A percentile compares a stretch with the other conserved stretches of the same genome.
phyloP scores from a whole-genome alignment of 1,284 basidiomycete species.

The Mycena sp. region DNA sequence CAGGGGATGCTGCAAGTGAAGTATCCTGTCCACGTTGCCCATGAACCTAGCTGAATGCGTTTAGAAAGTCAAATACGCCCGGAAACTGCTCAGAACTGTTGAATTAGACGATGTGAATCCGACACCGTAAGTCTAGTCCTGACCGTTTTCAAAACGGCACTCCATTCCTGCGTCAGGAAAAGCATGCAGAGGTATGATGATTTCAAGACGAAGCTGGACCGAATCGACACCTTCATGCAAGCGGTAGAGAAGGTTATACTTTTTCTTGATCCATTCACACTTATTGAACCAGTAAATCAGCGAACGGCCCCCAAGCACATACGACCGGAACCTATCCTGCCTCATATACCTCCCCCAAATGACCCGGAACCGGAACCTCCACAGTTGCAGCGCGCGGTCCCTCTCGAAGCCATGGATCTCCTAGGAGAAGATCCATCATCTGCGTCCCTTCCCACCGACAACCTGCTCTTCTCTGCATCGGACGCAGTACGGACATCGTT shows the following conservation, averaged over 20 bases:
- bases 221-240: constrained; percentile 59
- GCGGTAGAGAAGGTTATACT: constrained; percentile 56
- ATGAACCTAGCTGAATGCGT: background rate
- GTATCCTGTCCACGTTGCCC: background rate
- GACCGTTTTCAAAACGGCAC: no score
- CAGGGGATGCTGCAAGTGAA: constrained; percentile 66
- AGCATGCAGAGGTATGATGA: constrained; percentile 53
- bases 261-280: background rate
- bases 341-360: constrained; percentile 40
- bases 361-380: constrained; percentile 17
- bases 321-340: constrained; percentile 50
- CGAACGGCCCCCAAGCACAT: constrained; percentile 48
- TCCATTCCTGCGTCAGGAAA: constrained; percentile 47
- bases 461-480: constrained; percentile 46
- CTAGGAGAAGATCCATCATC: constrained; percentile 4
- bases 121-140: constrained; percentile 57
- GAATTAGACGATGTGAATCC: constrained; percentile 56
- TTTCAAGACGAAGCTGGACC: constrained; percentile 58
- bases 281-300: constrained; percentile 33
- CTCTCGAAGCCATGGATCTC: constrained; percentile 11
- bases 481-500: constrained; percentile 23
- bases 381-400: constrained; percentile 16
- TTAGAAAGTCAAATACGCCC: constrained; percentile 72
- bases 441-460: constrained; percentile 33
- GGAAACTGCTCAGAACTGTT: constrained; percentile 64